These are phyloP conservation scores for Meyerozyma carpophila DNA, from an alignment of 1,139 yeast genomes.

Conservation along the genomic window DNA sequence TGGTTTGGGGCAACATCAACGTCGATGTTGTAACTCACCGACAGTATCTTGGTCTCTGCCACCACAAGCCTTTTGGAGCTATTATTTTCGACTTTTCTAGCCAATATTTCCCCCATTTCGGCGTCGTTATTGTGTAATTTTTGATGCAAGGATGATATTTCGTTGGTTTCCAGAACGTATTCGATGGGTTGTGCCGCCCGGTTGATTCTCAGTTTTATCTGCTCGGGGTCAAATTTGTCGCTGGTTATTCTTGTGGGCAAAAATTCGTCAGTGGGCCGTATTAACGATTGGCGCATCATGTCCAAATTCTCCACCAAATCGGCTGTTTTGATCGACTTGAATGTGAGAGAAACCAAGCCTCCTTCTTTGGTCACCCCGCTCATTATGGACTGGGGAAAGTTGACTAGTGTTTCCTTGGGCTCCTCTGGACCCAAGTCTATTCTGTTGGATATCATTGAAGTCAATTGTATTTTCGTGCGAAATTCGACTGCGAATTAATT, in stretches of 20 bases:
- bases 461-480: neutral
- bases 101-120: neutral
- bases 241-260: neutral
- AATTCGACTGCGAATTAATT: neutral
- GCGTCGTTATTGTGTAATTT: neutral
- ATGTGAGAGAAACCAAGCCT: constrained; percentile 40
- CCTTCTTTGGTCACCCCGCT: constrained; percentile 42
- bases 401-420: constrained; percentile 27
- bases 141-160: neutral
- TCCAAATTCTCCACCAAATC: constrained; percentile 34
- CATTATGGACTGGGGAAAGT: constrained; percentile 37
- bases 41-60: neutral
- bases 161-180: neutral
- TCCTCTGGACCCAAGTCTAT: constrained; percentile 19
- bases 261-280: neutral
- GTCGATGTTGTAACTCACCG: neutral
- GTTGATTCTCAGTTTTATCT: neutral
- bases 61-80: neutral
- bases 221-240: neutral
- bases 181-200: neutral
- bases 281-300: constrained; percentile 14
- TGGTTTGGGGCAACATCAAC: neutral
- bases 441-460: neutral
- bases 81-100: neutral
- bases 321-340: constrained; percentile 37